Conservation (phyloP, 2,329 filamentous ascomycete genomes). For the Exserohilum turcica region DNA sequence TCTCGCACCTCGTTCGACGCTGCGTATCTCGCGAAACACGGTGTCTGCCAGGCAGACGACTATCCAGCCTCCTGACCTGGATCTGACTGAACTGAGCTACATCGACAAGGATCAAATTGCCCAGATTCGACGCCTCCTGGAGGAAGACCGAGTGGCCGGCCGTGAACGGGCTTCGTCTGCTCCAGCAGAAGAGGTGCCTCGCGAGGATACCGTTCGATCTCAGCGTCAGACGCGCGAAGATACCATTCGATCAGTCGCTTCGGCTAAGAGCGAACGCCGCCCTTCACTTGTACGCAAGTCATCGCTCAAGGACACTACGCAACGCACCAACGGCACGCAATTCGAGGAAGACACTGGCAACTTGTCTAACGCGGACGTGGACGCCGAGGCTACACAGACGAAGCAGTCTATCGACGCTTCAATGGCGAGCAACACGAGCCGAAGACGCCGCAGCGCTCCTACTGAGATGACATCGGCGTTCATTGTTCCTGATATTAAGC, state of each 20-base stretch:
- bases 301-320: constrained; percentile 58
- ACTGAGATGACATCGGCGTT: constrained; percentile 68
- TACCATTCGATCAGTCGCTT: constrained; percentile 46
- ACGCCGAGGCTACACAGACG: constrained; percentile 38
- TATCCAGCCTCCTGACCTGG: constrained; percentile 39
- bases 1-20: constrained; percentile 40
- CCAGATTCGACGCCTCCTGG: constrained; percentile 59
- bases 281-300: constrained; percentile 58
- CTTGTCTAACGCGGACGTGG: constrained; percentile 33
- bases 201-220: constrained; percentile 48
- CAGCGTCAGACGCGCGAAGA: constrained; percentile 48
- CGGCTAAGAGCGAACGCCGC: constrained; percentile 47
- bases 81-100: constrained; percentile 60
- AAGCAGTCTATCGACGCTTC: constrained; percentile 47
- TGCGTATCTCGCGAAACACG: constrained; percentile 34
- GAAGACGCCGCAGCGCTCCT: constrained; percentile 55
- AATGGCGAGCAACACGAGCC: constrained; percentile 55
- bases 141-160: constrained; percentile 58
- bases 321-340: constrained; percentile 35
- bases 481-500: constrained; percentile 67
- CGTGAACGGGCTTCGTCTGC: constrained; percentile 36
- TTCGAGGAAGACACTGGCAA: constrained; percentile 47
- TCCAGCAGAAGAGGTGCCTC: constrained; percentile 34
- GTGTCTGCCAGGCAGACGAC: constrained; percentile 22
- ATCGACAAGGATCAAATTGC: constrained; percentile 60